Conservation (phyloP, 2,329 filamentous ascomycete genomes). For the Leptographium radiaticola region DNA sequence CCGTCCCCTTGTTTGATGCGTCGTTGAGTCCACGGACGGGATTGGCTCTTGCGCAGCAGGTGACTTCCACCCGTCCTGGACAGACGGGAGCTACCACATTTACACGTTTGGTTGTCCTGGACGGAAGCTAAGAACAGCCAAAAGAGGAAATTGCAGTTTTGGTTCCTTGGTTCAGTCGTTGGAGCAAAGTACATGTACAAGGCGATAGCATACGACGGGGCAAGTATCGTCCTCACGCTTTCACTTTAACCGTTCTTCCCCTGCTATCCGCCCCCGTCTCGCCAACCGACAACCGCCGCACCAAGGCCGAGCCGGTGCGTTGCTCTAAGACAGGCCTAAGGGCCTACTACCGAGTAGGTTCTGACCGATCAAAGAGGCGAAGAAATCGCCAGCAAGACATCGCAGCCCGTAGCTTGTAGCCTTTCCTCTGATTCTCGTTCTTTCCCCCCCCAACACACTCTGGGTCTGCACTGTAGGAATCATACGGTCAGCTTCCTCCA, state of each 20-base stretch:
- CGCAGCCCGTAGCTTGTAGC: no score
- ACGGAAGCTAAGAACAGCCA: conserved; percentile 11
- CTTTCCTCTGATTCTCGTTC: no score
- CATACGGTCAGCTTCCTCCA: no score
- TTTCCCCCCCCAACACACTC: no score
- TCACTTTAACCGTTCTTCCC: neutral
- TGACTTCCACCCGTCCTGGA: neutral
- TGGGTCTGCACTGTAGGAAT: no score
- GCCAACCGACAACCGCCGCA: neutral
- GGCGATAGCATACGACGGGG: neutral
- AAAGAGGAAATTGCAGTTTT: conserved; percentile 1
- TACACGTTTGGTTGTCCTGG: conserved; percentile 2
- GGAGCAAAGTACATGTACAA: neutral
- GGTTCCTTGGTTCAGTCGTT: neutral
- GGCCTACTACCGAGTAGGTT: neutral
- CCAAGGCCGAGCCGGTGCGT: neutral
- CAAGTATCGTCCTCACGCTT: neutral
- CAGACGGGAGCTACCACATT: conserved; percentile 4
- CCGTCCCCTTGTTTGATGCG: neutral
- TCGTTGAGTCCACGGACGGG: neutral
- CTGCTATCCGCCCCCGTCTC: neutral
- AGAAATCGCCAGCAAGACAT: no score
- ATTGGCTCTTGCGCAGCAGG: neutral
- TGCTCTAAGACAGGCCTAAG: neutral
- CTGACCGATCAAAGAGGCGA: no score